These are phyloP conservation scores for Spongospora subterranea DNA, from an alignment of 208 protist species.

Conservation along the genomic window DNA sequence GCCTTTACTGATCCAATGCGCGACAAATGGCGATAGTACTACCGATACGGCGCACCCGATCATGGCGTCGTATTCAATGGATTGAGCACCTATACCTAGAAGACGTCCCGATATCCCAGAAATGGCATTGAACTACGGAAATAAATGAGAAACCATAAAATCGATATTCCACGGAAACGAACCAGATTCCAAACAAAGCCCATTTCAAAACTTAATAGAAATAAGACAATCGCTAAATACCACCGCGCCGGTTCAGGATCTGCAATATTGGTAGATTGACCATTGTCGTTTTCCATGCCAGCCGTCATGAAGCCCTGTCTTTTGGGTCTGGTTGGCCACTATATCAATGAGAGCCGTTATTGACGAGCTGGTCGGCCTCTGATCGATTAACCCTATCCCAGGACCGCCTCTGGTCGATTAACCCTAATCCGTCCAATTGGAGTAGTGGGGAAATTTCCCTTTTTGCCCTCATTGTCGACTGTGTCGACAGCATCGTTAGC, in stretches of 20 bases:
- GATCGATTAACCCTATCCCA: too few relatives aligned
- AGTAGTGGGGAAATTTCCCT: too few relatives aligned
- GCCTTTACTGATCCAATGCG: background rate
- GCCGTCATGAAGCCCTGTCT: too few relatives aligned
- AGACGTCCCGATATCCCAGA: background rate
- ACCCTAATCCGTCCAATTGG: too few relatives aligned
- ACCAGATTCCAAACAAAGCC: constrained; percentile 50
- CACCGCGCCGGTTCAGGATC: background rate
- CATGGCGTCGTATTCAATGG: constrained; percentile 21
- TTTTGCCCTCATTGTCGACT: too few relatives aligned
- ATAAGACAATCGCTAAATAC: constrained; percentile 29
- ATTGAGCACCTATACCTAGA: background rate
- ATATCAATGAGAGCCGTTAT: too few relatives aligned
- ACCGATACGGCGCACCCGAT: background rate
- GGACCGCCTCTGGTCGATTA: too few relatives aligned
- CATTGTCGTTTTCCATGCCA: too few relatives aligned
- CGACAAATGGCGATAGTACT: background rate
- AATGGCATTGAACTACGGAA: constrained; percentile 4
- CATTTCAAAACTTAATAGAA: constrained; percentile 24
- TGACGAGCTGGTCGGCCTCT: too few relatives aligned
- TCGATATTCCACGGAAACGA: background rate
- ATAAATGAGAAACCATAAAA: background rate
- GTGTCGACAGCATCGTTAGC: too few relatives aligned
- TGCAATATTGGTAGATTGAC: too few relatives aligned
- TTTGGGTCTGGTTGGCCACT: too few relatives aligned